Base-by-base conservation (phyloP, 306 rosid genomes). In the Glycyrrhiza uralensis region DNA sequence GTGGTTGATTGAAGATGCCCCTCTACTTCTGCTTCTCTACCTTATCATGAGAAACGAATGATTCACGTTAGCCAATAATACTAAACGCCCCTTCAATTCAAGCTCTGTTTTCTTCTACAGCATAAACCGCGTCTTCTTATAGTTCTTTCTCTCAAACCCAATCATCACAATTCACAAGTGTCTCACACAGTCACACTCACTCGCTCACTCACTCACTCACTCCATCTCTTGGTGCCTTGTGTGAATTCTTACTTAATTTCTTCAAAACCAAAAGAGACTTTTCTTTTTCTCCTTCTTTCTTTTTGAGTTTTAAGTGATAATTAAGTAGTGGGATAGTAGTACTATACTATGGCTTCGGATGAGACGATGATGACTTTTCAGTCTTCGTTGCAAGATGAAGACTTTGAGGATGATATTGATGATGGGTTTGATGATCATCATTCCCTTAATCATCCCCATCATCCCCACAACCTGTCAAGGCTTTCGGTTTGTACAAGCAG, bases 401-500 rank as follows among this genome's bases (percentile, higher is more conserved):
- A 87, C 8, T 78, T 35, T 12, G 83, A 80, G 0, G 87, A 87
- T 22, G 81, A 68, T n/a, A 35, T 39, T 8, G 74, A 70, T 17
- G 69, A 68, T 15, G 72, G 30, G 20, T 72, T 69, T 59, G 80
- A 78, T 71, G 78, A 69, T 26, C 11, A 42, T 52, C 68, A 14
- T 12, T 49, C 50, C 14, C 36, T 22, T 22, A 1, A 72, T 67
- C 78, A 30, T 1, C 62, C 54, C 19, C 72, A 65, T 2, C 79
- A 81, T 64, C 82, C 72, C 1, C 85, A 74, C 13, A 86, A 82
- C 77, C 44, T 84, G 72, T 91, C 96, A 0, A 79, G 89, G 81
- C 88, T 91, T 18, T 91, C 97, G 4, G 85, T 88, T 7, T 83
- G 95, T 60, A 85, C 83, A 0, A 76, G 76, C 76, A 85, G 80